Percentiles rank a stretch among this genome's conserved stretches.
Evolutionary conservation across 2,329 filamentous ascomycete species (phyloP).

Genomic region (Aschersonia sp.): DNA sequence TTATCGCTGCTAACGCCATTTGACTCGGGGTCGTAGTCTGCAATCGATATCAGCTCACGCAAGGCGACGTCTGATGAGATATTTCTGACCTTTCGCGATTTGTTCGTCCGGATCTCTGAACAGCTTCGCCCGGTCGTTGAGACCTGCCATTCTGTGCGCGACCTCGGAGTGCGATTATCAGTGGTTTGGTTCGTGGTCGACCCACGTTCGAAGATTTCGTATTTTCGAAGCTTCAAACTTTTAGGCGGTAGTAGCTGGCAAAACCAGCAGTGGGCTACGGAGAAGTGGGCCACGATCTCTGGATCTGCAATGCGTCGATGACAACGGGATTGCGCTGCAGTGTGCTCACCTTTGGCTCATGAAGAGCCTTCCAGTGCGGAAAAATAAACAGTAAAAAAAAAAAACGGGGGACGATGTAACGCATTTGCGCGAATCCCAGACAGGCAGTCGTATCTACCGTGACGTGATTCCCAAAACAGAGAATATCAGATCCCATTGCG

Average conservation of each 20-base stretch:
- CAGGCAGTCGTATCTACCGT: too few species aligned
- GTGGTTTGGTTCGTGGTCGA: too few species aligned
- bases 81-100: constrained; percentile 40
- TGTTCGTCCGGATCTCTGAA: constrained; percentile 49
- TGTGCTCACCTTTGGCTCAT: too few species aligned
- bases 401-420: too few species aligned
- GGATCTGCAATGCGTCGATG: too few species aligned
- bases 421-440: too few species aligned
- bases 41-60: not conserved
- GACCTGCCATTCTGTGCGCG: constrained; percentile 27
- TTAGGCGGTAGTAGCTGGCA: constrained; percentile 34
- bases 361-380: too few species aligned
- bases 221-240: not conserved
- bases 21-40: constrained; percentile 73
- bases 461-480: too few species aligned
- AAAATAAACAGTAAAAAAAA: too few species aligned
- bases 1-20: constrained; percentile 41
- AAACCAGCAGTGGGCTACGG: constrained; percentile 11
- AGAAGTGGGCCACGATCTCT: not conserved
- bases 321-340: too few species aligned
- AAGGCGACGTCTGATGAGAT: not conserved
- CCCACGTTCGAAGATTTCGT: constrained; percentile 18
- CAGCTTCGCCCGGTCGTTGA: constrained; percentile 40
- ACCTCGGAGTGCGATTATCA: constrained; percentile 3
- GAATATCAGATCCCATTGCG: too few species aligned